Evolutionary conservation across 805 yeast genomes (phyloP).

Genomic region (Lipomyces anomalus): DNA sequence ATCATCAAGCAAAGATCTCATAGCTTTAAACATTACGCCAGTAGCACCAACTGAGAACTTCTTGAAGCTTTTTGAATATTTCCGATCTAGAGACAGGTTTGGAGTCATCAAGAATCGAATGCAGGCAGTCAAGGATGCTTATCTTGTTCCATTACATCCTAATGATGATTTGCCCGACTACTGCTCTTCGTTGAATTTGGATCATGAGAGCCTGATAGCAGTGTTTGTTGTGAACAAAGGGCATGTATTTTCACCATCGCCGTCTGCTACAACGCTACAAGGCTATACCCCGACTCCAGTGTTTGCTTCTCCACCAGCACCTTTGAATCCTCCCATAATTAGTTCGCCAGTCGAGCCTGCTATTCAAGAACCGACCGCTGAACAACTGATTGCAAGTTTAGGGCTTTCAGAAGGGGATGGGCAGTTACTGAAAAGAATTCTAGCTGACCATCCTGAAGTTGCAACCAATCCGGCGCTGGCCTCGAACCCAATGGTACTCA

Average conservation of each 20-base stretch:
- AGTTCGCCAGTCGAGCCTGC: no score
- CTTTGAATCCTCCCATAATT: background rate
- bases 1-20: conserved; percentile 47
- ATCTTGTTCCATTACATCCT: conserved; percentile 42
- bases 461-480: conserved; percentile 27
- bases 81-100: conserved; percentile 42
- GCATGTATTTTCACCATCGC: background rate
- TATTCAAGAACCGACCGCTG: background rate
- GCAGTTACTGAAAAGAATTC: conserved; percentile 24
- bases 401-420: conserved; percentile 28
- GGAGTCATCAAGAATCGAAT: conserved; percentile 56
- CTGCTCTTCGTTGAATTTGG: background rate
- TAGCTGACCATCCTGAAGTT: conserved; percentile 28
- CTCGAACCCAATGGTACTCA: conserved; percentile 29
- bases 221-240: conserved; percentile 4
- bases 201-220: background rate
- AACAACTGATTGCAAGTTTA: conserved; percentile 7
- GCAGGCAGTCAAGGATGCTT: conserved; percentile 55
- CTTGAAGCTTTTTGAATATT: conserved; percentile 42
- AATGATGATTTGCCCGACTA: conserved; percentile 27
- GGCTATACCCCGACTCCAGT: conserved; percentile 1
- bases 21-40: conserved; percentile 42
- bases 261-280: background rate
- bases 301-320: conserved; percentile 1
- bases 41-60: conserved; percentile 29